Base-by-base conservation (phyloP, 441 rosid genomes). In the Metrosideros polymorpha region DNA sequence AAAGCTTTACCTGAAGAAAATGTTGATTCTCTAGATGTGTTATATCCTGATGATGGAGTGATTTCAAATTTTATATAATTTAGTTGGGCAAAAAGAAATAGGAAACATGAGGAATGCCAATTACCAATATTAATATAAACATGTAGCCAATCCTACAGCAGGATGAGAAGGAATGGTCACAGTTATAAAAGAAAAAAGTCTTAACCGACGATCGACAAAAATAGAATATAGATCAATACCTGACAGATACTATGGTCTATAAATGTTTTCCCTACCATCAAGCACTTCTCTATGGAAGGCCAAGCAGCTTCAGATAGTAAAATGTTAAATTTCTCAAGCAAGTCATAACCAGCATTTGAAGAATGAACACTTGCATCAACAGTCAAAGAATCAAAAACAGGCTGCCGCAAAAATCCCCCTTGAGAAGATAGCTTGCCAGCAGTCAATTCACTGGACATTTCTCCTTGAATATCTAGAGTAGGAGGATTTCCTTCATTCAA, bases 341-440 rank as follows among this genome's bases (percentile, higher is more conserved):
- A 90, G 63, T 91, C 90, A 7, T 86, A 87, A 92, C 90, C 93
- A 84, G 87, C 87, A 89, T 83, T 87, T 85, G 90, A 89, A 61
- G 90, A 56, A 88, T 84, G 63, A 89, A 85, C 89, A 84, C 86
- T 86, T 52, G 84, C 83, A 79, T 87, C 92, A 85, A 59, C 89
- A 88, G 90, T 89, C 82, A 89, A 87, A 89, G 93, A 86, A 90
- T 87, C 91, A 87, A 93, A 88, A 79, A 84, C 75, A 53, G 99
- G 96, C 89, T 97, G 98, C 88, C 88, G 91, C 89, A 98, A 89
- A 92, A 98, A 98, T 76, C 99, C 99, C 85, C 99, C 99, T 87
- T 94, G 93, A 82, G 92, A 92, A 90, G 96, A 92, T 91, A 91
- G 92, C 85, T 87, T 92, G 43, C 63, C 84, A 27, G 82, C 39